Evolutionary conservation across 177 flowering plant genomes (phyloP), one percentile per base, ranked within the genome.

Genomic region (Telopea speciosissima): DNA sequence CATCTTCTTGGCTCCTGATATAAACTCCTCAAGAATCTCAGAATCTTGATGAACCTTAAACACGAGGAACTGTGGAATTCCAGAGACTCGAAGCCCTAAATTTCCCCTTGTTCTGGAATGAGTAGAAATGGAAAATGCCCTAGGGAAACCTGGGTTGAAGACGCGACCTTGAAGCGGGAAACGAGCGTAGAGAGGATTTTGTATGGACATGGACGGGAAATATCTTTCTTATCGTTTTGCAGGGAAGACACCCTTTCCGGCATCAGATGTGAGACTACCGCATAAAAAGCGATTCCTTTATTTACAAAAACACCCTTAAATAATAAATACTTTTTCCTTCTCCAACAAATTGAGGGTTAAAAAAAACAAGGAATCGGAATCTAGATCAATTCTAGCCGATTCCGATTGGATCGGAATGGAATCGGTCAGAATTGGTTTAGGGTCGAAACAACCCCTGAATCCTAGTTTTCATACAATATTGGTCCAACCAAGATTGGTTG

Each of bases 1-100:
- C 90, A 86, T 86, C 40, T 62, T 68, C 65, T 62, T 19, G 24
- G 65, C 69, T 36, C 40, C 40, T 17, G 17, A 14, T 62, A 14
- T 63, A 24, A 74, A 68, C 23, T 65, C 24, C 64, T 12, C 54
- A 19, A 25, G 23, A 17, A 17, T 28, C n/a, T 10, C 63, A 24
- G 66, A 28, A 63, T 5, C n/a, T 5, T 19, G 61, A 2, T 12
- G 8, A 17, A n/a, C 22, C 6, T 3, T 5, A 36, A 73, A 31
- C n/a, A 24, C 24, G 24, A n/a, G 14, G 21, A n/a, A 28, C 13
- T 2, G 40, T 58, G 19, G 24, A 70, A 24, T n/a, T 24, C 44
- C 21, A 70, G 40, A 70, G 52, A 36, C 36, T 24, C n/a, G 36
- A 36, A 8, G 1, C 63, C 13, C 7, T 23, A 33, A 59, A 60